Evolutionary conservation across 1,139 yeast genomes (phyloP).

Genomic region (Candida albicans): DNA sequence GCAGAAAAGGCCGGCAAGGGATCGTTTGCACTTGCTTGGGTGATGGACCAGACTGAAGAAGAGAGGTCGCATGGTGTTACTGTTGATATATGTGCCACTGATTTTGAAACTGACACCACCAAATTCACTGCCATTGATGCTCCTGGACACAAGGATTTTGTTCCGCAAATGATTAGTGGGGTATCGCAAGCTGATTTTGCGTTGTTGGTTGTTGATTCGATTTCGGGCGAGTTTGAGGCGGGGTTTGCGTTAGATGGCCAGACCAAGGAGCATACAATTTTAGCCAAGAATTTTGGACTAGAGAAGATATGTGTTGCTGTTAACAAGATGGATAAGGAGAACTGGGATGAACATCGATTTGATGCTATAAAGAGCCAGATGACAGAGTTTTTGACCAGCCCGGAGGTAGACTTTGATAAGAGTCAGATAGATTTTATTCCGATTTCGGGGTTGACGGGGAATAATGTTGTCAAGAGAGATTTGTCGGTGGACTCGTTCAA

Average conservation of each 20-base stretch:
- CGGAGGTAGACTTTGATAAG: constrained; percentile 58
- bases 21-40: constrained; percentile 96
- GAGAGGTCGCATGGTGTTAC: constrained; percentile 93
- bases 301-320: constrained; percentile 72
- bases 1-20: constrained; percentile 84
- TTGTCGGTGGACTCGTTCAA: constrained; percentile 27
- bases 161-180: constrained; percentile 56
- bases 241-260: constrained; percentile 89
- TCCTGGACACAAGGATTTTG: constrained; percentile 62
- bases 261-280: constrained; percentile 87
- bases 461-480: constrained; percentile 62
- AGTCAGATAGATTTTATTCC: constrained; percentile 70
- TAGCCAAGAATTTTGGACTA: constrained; percentile 85
- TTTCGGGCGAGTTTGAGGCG: constrained; percentile 82
- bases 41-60: constrained; percentile 91
- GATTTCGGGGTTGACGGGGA: constrained; percentile 82
- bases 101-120: constrained; percentile 66
- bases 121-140: constrained; percentile 91
- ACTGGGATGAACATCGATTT: constrained; percentile 70
- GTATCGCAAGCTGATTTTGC: constrained; percentile 67
- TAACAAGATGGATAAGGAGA: constrained; percentile 80
- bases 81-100: constrained; percentile 84
- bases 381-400: constrained; percentile 51
- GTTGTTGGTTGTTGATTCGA: constrained; percentile 72
- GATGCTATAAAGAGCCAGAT: constrained; percentile 61